Base-by-base conservation (phyloP, 306 rosid species). In the Medicago arabica region DNA sequence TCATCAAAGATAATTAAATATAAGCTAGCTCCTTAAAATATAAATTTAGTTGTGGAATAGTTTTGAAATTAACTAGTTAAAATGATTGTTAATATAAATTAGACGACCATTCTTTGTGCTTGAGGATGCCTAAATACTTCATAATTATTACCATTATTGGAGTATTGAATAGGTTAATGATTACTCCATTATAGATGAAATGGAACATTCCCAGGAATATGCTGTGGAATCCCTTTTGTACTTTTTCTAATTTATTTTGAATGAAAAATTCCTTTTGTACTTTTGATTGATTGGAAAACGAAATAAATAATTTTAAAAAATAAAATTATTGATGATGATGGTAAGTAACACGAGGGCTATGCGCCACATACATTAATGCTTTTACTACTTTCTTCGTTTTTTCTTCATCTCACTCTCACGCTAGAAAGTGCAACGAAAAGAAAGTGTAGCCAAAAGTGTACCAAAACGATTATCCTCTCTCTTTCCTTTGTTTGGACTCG, bases 141-240 rank as follows among this genome's bases (percentile, higher is more conserved):
- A 58, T 18, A 11, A 61, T 19, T 62, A 14, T 19, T 76, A 54
- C 9, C 8, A 68, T 15, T 8, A 15, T 65, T 19, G 72, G n/a
- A 50, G 17, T 13, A 49, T 49, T 49, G 54, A 23, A 58, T 66
- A 19, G 64, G 19, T 47, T 50, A 62, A 73, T 78, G 59, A 78
- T 50, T 16, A 74, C 44, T 61, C 67, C 44, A 60, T 60, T 51
- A 17, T 57, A 61, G 64, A 58, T 59, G 78, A 47, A 73, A 51
- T 19, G 55, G 86, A 78, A 92, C 92, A 92, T 92, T 88, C 92
- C 43, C 1, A 75, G 96, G 90, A 82, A 92, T 92, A 92, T 92
- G 90, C 96, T 44, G 50, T 13, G 23, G 23, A 39, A 65, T 23
- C 64, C 5, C 54, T 71, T 65, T 70, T 81, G 82, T 80, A 81